Evolutionary conservation across 257 asterid species (phyloP), one percentile per base, ranked within the genome.

Genomic region (Solanum infundibuliforme): DNA sequence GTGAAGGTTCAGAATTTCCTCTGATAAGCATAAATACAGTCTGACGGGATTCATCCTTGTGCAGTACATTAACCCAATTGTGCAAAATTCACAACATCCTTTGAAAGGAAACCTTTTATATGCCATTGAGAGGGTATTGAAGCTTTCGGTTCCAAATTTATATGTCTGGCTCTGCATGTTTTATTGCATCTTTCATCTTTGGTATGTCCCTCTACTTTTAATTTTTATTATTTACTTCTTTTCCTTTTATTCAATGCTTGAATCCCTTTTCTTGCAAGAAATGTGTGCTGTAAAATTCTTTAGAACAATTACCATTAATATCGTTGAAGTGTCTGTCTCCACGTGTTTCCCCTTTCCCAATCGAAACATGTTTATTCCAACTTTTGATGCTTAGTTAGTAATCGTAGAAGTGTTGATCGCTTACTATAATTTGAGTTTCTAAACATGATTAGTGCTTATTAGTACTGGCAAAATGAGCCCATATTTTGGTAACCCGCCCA

Each of bases 161-260:
- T 97, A 97, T 25, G 99, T 97, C 91, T 97, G 99, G 99, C 98
- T 97, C 92, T 96, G 99, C 96, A 94, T 95, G 98, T 96, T 97
- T 89, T 97, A 97, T 87, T 93, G 99, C 89, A 90, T 94, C 90
- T 97, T 96, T 91, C 99, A 97, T 91, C 98, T 97, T 79, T 97
- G 99, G 99, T 97, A 94, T 35, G 96, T 71, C 87, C 85, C 48
- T 79, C 91, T 91, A 90, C 87, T 87, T 85, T 86, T 72, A 73
- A 27, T 83, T 71, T 38, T 48, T 12, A 71, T 55, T 38, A 41
- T 36, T 65, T 86, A 69, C 55, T 36, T 74, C 29, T 32, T 76
- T 89, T 34, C 43, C 79, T 23, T 87, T 46, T 76, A 76, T 46
- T 87, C 38, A 23, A 46, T 72, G 43, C 36, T 35, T 2, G 21